Evolutionary conservation across 176 grass and related monocot genomes (phyloP).

Genomic region (Poa pratensis): DNA sequence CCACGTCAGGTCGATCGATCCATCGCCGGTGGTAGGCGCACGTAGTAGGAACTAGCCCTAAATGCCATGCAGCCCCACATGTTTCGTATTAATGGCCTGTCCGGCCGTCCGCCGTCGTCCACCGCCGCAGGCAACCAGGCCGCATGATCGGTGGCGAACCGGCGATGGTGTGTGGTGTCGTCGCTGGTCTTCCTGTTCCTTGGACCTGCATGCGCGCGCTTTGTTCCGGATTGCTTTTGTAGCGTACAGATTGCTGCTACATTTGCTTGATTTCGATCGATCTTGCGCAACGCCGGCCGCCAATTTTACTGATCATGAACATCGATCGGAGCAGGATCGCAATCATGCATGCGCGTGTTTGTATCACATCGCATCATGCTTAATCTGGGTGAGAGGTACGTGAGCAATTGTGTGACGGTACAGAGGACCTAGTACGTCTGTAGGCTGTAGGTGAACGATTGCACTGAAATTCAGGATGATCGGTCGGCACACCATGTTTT

Average conservation of each 20-base stretch:
- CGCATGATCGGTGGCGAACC: not conserved
- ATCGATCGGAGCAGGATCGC: not conserved
- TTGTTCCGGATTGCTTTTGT: no score
- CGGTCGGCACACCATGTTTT: not conserved
- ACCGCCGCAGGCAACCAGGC: not conserved
- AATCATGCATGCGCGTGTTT: no score
- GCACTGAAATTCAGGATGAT: not conserved
- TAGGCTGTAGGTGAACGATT: not conserved
- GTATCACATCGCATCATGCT: not conserved
- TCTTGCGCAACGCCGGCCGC: no score
- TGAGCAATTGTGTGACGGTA: not conserved
- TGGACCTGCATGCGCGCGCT: no score
- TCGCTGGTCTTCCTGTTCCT: no score
- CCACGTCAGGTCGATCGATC: not conserved
- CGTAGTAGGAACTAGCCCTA: not conserved
- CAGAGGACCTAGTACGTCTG: not conserved
- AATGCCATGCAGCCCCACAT: constrained; percentile 1
- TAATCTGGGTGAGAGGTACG: not conserved
- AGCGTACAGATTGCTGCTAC: no score
- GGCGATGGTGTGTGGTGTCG: no score
- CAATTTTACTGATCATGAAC: no score
- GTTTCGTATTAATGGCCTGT: not conserved
- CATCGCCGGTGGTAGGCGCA: not conserved
- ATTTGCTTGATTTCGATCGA: no score
- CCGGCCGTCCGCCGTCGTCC: not conserved